Evolutionary conservation across 2,329 filamentous ascomycete genomes (phyloP).

Genomic region (Pseudocercospora fijiensis): DNA sequence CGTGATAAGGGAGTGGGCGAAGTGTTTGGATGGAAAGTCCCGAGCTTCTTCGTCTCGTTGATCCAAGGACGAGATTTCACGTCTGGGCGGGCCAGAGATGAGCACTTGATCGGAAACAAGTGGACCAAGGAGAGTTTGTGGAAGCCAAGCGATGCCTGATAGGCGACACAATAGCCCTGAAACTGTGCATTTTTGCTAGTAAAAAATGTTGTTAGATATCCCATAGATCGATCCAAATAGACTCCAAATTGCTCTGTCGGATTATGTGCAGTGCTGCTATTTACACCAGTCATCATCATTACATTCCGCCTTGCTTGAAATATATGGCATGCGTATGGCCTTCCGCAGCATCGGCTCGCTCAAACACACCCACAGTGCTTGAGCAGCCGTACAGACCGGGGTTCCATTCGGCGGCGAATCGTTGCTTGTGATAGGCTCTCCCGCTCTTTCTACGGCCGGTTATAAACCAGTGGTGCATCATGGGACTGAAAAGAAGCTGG

Average conservation of each 20-base stretch:
- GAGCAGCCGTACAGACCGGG: neutral
- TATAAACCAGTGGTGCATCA: neutral
- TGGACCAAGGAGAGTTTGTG: slow-evolving; percentile 27
- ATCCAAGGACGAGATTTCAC: slow-evolving; percentile 43
- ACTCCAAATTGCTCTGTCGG: neutral
- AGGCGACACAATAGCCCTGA: neutral
- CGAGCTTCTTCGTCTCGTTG: slow-evolving; percentile 41
- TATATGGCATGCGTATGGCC: slow-evolving; percentile 1
- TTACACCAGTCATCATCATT: neutral
- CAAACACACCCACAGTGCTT: slow-evolving; percentile 8
- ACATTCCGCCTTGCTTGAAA: slow-evolving; percentile 7
- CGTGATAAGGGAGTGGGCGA: slow-evolving; percentile 42
- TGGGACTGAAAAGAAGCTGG: neutral
- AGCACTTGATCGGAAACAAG: slow-evolving; percentile 25
- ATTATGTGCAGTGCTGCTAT: neutral
- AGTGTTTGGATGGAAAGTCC: slow-evolving; percentile 40
- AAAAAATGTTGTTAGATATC: neutral
- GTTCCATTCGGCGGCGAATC: neutral
- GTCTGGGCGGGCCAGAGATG: slow-evolving; percentile 25
- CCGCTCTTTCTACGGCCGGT: slow-evolving; percentile 4
- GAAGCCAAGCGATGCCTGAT: neutral
- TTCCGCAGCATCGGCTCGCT: neutral
- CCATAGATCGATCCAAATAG: neutral
- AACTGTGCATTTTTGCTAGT: neutral
- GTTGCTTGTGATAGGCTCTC: neutral